Conservation (phyloP, 148 eudicot species). For the Salicornia ramosissima region DNA sequence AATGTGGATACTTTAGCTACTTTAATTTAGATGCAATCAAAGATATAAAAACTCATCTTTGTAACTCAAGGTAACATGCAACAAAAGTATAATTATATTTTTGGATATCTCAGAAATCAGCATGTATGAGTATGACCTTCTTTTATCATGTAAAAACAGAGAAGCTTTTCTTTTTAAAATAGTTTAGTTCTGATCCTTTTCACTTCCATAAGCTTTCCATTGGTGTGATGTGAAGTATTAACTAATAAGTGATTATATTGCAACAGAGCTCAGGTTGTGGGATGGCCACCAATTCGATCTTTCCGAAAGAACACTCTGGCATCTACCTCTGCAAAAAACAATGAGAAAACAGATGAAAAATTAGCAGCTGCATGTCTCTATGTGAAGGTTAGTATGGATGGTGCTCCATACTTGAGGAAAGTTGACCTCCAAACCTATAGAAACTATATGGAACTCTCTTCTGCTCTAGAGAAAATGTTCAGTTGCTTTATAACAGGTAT, state of each 20-base stretch:
- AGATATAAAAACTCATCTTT: too few species aligned
- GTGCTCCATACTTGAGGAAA: conserved; percentile 83
- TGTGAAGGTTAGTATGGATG: conserved; percentile 41
- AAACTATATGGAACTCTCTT: conserved; percentile 47
- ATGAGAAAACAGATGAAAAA: conserved; percentile 23
- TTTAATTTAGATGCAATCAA: too few species aligned
- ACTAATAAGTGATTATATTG: background rate
- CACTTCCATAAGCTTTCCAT: background rate
- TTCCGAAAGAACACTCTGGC: conserved; percentile 80
- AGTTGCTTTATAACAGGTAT: conserved; percentile 32
- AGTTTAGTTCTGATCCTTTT: background rate
- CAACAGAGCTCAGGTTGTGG: conserved; percentile 76
- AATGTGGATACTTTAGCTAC: too few species aligned
- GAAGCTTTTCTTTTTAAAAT: background rate
- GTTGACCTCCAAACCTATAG: conserved; percentile 66
- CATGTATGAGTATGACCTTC: too few species aligned
- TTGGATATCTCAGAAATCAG: too few species aligned
- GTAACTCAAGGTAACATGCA: too few species aligned
- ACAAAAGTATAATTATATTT: too few species aligned
- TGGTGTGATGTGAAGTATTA: background rate
- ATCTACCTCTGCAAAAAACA: conserved; percentile 29
- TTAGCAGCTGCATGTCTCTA: conserved; percentile 23
- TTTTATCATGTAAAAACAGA: background rate
- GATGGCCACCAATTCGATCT: conserved; percentile 93
- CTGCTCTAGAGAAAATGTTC: conserved; percentile 37